Evolutionary conservation across 805 yeast species (phyloP), one percentile per base, ranked within the genome.

Genomic region (Myxozyma kluyveri): DNA sequence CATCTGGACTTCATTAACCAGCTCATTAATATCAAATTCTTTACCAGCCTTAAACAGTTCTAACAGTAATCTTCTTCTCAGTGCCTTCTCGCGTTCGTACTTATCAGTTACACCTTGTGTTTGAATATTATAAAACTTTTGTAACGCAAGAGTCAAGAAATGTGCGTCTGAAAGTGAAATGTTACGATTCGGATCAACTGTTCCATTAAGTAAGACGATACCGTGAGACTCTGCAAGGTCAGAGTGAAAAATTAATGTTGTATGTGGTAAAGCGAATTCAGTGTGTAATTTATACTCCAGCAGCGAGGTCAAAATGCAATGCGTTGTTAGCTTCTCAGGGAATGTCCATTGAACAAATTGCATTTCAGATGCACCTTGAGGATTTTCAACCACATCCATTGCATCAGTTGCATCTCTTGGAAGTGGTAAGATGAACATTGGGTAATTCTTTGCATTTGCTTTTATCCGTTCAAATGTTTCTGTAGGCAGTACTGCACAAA

Each of bases 331-430:
- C 14, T 86, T 83, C 0, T 91, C 96, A 12, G 85, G 90, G 67
- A 88, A 87, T 18, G 81, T 76, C 99, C 99, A 93, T 71, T 93
- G 98, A 21, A 90, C 81, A 67, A 85, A 88, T 65, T 93, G 97
- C 71, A 93, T 76, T 70, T 93, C 99, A 6, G 68, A 61, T 12
- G 70, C 75, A 12, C 72, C 73, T 33, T 72, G 72, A 22, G 52
- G 43, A 18, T 40, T 22, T 22, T 32, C 41, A n/a, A 43, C 18
- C n/a, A 23, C 56, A 19, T 36, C 44, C 35, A 39, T 36, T 31
- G 42, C 37, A 29, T 29, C 33, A 29, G 36, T 26, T 12, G 60
- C 47, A 18, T 73, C 80, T 61, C 83, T 80, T 3, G 97, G 96
- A 49, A 93, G 71, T 0, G 99, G 99, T 22, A 93, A 75, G n/a